phyloP scores from a whole-genome alignment of 2,329 filamentous ascomycete genomes.

The Ophiognomonia clavigignenti-juglandacearum region DNA sequence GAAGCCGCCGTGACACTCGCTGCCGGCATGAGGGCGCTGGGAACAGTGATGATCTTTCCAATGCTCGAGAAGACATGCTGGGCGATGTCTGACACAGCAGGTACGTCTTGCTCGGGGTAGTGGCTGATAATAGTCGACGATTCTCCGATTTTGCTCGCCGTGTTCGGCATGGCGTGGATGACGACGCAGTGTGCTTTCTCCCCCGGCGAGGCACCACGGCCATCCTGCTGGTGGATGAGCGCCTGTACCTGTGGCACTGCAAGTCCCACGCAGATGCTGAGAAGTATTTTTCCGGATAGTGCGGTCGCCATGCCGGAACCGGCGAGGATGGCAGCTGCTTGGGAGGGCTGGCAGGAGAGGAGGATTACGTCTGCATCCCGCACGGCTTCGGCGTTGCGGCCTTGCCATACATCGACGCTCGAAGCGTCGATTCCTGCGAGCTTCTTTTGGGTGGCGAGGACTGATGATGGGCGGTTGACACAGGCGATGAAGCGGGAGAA shows the following conservation, averaged over 20 bases:
- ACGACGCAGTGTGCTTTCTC: constrained; percentile 47
- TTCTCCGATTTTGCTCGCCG: constrained; percentile 71
- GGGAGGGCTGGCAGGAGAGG: constrained; percentile 76
- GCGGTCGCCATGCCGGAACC: constrained; percentile 66
- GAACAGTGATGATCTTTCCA: constrained; percentile 65
- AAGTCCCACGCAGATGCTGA: constrained; percentile 77
- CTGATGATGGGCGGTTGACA: constrained; percentile 65
- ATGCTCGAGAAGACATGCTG: constrained; percentile 39
- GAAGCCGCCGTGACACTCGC: background rate
- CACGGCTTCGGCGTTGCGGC: constrained; percentile 66
- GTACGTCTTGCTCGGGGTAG: background rate
- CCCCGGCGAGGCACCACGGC: constrained; percentile 14
- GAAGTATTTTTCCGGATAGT: constrained; percentile 72
- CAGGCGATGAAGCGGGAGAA: constrained; percentile 78
- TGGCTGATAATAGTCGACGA: constrained; percentile 74
- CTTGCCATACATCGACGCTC: constrained; percentile 61
- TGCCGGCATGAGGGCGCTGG: constrained; percentile 56
- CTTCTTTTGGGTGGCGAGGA: constrained; percentile 41
- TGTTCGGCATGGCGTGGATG: constrained; percentile 82
- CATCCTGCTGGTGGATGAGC: constrained; percentile 51
- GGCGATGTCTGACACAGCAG: background rate
- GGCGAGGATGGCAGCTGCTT: constrained; percentile 63
- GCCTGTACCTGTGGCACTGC: constrained; percentile 63
- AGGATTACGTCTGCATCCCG: constrained; percentile 68
- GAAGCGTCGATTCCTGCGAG: constrained; percentile 47